Base-by-base conservation (phyloP, 2,329 filamentous ascomycete species). In the Apiospora kogelbergensis region DNA sequence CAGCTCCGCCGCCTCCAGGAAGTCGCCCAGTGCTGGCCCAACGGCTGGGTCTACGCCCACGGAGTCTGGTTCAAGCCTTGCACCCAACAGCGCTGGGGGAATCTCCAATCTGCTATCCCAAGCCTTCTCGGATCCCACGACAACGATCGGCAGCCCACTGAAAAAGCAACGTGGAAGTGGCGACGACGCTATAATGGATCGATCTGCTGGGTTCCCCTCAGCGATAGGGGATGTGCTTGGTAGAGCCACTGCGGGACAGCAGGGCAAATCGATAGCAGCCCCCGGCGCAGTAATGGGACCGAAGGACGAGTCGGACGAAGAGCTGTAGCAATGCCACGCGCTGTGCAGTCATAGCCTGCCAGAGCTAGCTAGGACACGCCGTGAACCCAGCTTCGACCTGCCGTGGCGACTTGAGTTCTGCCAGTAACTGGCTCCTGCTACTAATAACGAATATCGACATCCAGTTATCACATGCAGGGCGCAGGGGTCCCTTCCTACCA, bases 131-230 rank as follows among this genome's bases (percentile, higher is more conserved):
- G 83, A 84, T 24, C 86, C 88, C 42, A 78, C 78, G 9, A 77
- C 48, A 26, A 82, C 33, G 5, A 79, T 93, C 26, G 91, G 90
- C 65, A 93, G 91, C 72, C 92, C 92, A 1, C 85, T 93, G 74
- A 94, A 94, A 84, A 93, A 91, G 77, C 90, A 93, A 69, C 85
- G 92, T 44, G 87, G 90, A 1, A 92, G 90, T 74, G 74, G 89
- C 30, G 83, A 85, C 9, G 85, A 83, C 9, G 79, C 82, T 46
- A 80, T 84, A 67, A 81, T 81, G 65, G 81, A 84, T 66, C 75
- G 77, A 40, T 76, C 77, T 10, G 68, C 73, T 20, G 76, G 75
- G 22, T 81, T 83, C 70, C 80, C 81, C 30, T 74, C 80, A 17
- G 78, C 80, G 20, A 73, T 84, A 65, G 82, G 81, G 37, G 81